Evolutionary conservation across 805 yeast species (phyloP).

Genomic region (Saccharomycopsis javanensis): DNA sequence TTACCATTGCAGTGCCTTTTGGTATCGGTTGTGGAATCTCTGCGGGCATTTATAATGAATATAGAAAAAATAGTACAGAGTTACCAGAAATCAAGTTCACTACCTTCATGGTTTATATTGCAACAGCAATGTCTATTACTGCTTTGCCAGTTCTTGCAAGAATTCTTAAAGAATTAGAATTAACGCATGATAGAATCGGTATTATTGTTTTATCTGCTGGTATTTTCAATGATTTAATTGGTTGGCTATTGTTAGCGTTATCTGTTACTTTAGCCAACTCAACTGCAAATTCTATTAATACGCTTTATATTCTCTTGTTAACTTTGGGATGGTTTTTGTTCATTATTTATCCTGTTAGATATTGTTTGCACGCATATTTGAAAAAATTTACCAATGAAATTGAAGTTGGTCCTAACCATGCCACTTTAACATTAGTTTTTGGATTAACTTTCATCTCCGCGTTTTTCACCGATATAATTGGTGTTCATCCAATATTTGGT

Average conservation of each 20-base stretch:
- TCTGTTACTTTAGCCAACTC: slow-evolving; percentile 71
- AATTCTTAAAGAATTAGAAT: slow-evolving; percentile 61
- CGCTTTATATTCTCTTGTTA: slow-evolving; percentile 58
- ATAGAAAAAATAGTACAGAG: slow-evolving; percentile 28
- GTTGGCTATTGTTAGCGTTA: slow-evolving; percentile 73
- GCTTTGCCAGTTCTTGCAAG: slow-evolving; percentile 82
- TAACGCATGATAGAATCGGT: slow-evolving; percentile 65
- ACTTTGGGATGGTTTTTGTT: slow-evolving; percentile 62
- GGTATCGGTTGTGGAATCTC: slow-evolving; percentile 70
- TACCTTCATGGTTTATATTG: slow-evolving; percentile 70
- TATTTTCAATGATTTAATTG: slow-evolving; percentile 66
- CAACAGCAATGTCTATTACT: slow-evolving; percentile 76
- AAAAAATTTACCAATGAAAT: slow-evolving; percentile 42
- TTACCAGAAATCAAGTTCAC: slow-evolving; percentile 44
- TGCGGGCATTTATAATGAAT: slow-evolving; percentile 53
- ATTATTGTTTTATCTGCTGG: slow-evolving; percentile 74
- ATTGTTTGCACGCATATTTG: slow-evolving; percentile 36
- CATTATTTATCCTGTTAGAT: slow-evolving; percentile 47
- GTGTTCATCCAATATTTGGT: slow-evolving; percentile 81
- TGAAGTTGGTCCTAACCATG: slow-evolving; percentile 46
- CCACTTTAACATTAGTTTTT: slow-evolving; percentile 48
- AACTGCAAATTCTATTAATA: slow-evolving; percentile 47
- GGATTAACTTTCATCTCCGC: slow-evolving; percentile 58
- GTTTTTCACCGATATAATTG: slow-evolving; percentile 73
- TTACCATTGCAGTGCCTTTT: slow-evolving; percentile 70